Evolutionary conservation across 441 rosid genomes (phyloP).

Genomic region (Erodium trifolium): DNA sequence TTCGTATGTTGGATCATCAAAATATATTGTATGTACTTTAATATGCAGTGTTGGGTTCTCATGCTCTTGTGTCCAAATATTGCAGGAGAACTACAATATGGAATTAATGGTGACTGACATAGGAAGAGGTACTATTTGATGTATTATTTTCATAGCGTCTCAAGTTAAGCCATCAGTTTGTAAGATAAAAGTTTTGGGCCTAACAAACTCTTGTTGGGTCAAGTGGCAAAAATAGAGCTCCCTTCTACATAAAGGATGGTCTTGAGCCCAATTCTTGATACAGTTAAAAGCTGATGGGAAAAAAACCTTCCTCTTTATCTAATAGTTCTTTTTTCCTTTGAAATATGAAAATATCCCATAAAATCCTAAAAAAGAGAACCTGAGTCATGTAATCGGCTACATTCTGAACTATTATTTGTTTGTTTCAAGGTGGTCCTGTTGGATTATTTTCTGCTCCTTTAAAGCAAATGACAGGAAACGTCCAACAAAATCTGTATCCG

Average conservation of each 20-base stretch:
- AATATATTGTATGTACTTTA: neutral
- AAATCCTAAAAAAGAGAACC: neutral
- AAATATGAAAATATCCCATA: neutral
- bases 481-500: constrained; percentile 34
- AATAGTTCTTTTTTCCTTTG: too few relatives aligned
- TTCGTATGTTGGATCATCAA: neutral
- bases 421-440: constrained; percentile 51
- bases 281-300: too few relatives aligned
- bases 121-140: constrained; percentile 47
- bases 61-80: neutral
- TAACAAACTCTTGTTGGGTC: too few relatives aligned
- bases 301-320: too few relatives aligned
- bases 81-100: constrained; percentile 57
- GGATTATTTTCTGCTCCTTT: constrained; percentile 75
- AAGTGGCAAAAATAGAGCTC: too few relatives aligned
- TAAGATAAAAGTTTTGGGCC: too few relatives aligned
- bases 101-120: constrained; percentile 67
- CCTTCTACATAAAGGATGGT: too few relatives aligned
- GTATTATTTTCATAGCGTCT: neutral
- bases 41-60: neutral
- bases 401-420: neutral
- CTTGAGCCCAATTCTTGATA: too few relatives aligned
- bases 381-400: neutral
- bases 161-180: too few relatives aligned
- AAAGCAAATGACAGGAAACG: constrained; percentile 45